Conservation (phyloP, 352 stramenopile genomes). For the Phytophthora tentaculata region DNA sequence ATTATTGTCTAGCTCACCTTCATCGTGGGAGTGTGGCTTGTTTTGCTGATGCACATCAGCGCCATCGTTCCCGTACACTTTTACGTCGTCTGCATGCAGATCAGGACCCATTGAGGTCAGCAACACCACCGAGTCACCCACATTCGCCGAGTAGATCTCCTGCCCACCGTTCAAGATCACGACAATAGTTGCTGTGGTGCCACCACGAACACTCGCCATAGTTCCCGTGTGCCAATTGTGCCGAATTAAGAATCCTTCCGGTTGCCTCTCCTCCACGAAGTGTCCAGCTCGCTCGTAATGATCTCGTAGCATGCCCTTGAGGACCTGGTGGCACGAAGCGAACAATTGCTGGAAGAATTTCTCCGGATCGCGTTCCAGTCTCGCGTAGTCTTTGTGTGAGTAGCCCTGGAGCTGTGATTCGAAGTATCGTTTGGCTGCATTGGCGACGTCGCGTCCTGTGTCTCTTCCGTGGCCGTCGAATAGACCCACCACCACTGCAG, state of each 20-base stretch:
- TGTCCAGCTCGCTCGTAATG: constrained; percentile 70
- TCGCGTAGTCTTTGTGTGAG: constrained; percentile 47
- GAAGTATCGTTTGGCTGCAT: constrained; percentile 68
- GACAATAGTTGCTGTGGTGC: constrained; percentile 86
- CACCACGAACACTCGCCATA: constrained; percentile 86
- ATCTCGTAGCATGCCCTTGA: constrained; percentile 67
- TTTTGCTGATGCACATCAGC: constrained; percentile 13
- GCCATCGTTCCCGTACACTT: constrained; percentile 24
- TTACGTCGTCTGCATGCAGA: constrained; percentile 39
- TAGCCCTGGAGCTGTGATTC: constrained; percentile 64
- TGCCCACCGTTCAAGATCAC: constrained; percentile 72
- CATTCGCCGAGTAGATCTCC: constrained; percentile 84
- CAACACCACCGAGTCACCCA: constrained; percentile 78
- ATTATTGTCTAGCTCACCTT: constrained; percentile 31
- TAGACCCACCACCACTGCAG: constrained; percentile 68
- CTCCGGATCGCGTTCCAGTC: constrained; percentile 63
- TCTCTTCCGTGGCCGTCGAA: constrained; percentile 90
- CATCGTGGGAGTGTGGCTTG: constrained; percentile 20
- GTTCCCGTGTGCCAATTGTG: constrained; percentile 41
- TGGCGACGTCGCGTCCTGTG: constrained; percentile 69
- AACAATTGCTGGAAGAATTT: constrained; percentile 60
- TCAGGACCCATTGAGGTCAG: constrained; percentile 36
- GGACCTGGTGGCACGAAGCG: constrained; percentile 57
- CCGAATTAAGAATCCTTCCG: constrained; percentile 68
- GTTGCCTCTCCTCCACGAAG: constrained; percentile 59